Base-by-base conservation (phyloP, 495 filamentous ascomycete species). In the Podospora anserina region DNA sequence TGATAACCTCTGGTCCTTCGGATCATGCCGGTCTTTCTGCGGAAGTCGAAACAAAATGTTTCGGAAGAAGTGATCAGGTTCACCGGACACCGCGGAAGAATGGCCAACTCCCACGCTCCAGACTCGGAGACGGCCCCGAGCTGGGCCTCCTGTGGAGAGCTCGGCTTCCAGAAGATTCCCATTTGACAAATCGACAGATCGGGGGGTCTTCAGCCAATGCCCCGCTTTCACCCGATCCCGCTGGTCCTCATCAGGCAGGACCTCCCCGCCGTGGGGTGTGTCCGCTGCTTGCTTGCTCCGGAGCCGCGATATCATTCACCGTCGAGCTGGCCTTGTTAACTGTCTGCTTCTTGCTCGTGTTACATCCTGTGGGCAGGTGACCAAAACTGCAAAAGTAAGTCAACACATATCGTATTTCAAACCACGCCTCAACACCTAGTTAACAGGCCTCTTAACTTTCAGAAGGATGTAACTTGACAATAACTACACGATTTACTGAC, bases 91-190 rank as follows among this genome's bases (percentile, higher is more conserved):
- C n/a, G 55, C 55, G 5, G 55, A 0, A 26, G 55, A 58, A 26
- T 19, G n/a, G 55, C n/a, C 16, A 58, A 26, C n/a, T 4, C 16
- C n/a, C 55, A 58, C n/a, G 23, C 55, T 20, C n/a, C 16, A 19
- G 13, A 15, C 55, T 58, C 23, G 39, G 39, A 49, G 9, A 13
- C 13, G 15, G 15, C 39, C 39, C 39, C 39, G 39, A 49, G 39
- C 39, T 49, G 39, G 39, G 39, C 7, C 7, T 49, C 15, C 39
- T 11, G 39, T 49, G 39, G 39, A 49, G 39, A 30, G 49, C 26
- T 26, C 19, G 53, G 32, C 63, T 67, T 69, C 67, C 54, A 49
- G 67, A 69, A 69, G 44, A 39, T 69, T 69, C 67, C 67, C 67
- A 20, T 20, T 61, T 69, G 67, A 69, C 67, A 69, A 69, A 69